Conservation (phyloP, 108 stramenopile genomes). For the Cyclotella choctawhatcheeana region DNA sequence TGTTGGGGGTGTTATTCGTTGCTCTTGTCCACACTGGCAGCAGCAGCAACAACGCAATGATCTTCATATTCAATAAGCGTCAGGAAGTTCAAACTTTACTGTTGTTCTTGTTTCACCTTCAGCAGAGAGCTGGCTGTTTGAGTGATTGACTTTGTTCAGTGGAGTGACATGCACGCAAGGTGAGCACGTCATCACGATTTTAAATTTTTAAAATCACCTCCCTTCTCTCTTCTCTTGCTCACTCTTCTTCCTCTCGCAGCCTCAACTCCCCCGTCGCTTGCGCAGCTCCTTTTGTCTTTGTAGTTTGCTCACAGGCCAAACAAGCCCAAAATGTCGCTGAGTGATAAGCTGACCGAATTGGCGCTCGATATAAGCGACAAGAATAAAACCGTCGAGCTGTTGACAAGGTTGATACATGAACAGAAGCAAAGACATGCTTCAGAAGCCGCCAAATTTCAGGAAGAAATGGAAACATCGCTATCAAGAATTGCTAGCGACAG, state of each 20-base stretch:
- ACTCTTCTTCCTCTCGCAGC: no score
- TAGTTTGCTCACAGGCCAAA: background rate
- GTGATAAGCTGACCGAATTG: constrained; percentile 20
- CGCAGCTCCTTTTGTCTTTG: background rate
- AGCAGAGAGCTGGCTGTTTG: no score
- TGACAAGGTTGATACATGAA: constrained; percentile 22
- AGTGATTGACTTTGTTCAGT: no score
- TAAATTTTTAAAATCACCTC: no score
- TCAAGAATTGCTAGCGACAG: constrained; percentile 6
- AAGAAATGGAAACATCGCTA: constrained; percentile 8
- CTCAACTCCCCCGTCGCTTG: no score
- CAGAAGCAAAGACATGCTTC: constrained; percentile 12
- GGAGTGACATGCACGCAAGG: no score
- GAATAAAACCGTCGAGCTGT: constrained; percentile 16
- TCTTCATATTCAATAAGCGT: background rate
- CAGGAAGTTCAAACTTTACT: background rate
- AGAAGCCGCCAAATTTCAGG: constrained; percentile 8
- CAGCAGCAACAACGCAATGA: background rate
- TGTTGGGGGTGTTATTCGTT: background rate
- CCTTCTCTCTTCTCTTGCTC: no score
- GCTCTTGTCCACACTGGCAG: background rate
- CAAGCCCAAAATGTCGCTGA: background rate
- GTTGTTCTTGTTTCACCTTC: no score
- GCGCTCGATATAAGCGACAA: constrained; percentile 26
- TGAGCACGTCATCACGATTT: no score